Evolutionary conservation across 2,329 filamentous ascomycete genomes (phyloP).

Genomic region (Cryoendolithus antarcticus): DNA sequence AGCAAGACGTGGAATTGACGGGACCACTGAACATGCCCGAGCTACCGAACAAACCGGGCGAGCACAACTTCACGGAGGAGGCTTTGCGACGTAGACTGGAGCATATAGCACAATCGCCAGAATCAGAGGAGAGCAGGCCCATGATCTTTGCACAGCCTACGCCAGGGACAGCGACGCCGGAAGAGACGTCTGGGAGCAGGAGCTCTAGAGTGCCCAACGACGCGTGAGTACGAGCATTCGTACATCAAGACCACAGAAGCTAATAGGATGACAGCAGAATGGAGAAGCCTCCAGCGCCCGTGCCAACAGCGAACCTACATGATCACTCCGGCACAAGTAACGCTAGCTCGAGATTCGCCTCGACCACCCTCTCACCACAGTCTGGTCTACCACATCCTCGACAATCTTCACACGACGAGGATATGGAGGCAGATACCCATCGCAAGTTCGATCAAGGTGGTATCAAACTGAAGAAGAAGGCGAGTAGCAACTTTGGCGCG

Average conservation of each 20-base stretch:
- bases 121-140: conserved; percentile 17
- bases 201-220: not conserved
- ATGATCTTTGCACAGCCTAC: conserved; percentile 17
- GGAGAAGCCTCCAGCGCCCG: no score
- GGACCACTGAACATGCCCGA: conserved; percentile 25
- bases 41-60: conserved; percentile 20
- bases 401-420: conserved; percentile 3
- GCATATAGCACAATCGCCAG: conserved; percentile 21
- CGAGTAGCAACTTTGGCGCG: conserved; percentile 24
- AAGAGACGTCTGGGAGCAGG: conserved; percentile 3
- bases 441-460: conserved; percentile 20
- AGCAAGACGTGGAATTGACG: conserved; percentile 20
- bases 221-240: no score
- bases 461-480: conserved; percentile 25
- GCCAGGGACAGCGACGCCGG: conserved; percentile 18
- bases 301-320: no score
- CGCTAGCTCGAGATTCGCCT: not conserved
- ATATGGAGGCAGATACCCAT: conserved; percentile 11
- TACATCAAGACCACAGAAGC: no score
- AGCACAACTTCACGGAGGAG: conserved; percentile 24
- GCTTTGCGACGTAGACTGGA: conserved; percentile 19
- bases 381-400: conserved; percentile 2
- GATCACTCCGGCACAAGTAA: no score
- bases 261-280: no score
- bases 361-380: conserved; percentile 3